phyloP scores from a whole-genome alignment of 192 early-diverging fungal species.

The Backusella sp. region DNA sequence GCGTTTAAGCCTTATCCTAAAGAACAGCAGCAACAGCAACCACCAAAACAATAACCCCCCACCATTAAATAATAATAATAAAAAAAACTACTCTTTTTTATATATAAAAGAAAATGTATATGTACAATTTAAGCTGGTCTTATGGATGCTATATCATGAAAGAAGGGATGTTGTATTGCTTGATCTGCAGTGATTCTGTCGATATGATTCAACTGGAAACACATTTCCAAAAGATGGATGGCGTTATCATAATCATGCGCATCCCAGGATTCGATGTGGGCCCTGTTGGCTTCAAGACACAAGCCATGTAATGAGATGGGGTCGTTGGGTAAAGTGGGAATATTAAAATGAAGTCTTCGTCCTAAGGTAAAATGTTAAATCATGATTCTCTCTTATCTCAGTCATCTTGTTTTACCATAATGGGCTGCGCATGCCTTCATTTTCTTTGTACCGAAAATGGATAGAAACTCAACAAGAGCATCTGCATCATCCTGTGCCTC shows the following conservation, averaged over 20 bases:
- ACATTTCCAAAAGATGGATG: conserved; percentile 57
- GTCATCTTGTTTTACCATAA: conserved; percentile 42
- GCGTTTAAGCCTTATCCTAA: background rate
- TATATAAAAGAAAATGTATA: background rate
- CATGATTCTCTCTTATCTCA: no score
- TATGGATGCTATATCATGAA: conserved; percentile 19
- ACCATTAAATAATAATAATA: background rate
- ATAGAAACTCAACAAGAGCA: conserved; percentile 79
- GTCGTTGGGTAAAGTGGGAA: conserved; percentile 39
- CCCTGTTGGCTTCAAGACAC: conserved; percentile 41
- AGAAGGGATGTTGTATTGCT: conserved; percentile 77
- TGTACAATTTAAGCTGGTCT: background rate
- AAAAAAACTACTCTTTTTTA: background rate
- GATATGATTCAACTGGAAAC: conserved; percentile 58
- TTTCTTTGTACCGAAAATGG: conserved; percentile 72
- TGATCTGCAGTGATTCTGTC: conserved; percentile 72
- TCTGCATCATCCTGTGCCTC: conserved; percentile 83
- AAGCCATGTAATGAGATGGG: conserved; percentile 36
- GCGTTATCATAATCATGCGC: conserved; percentile 47
- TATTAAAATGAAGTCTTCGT: conserved; percentile 54
- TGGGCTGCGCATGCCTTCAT: conserved; percentile 68
- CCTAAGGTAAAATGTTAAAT: no score
- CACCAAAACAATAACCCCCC: background rate
- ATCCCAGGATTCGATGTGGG: conserved; percentile 28
- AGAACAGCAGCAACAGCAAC: background rate